phyloP scores from a whole-genome alignment of 2,329 filamentous ascomycete species.

The Calonectria montana region DNA sequence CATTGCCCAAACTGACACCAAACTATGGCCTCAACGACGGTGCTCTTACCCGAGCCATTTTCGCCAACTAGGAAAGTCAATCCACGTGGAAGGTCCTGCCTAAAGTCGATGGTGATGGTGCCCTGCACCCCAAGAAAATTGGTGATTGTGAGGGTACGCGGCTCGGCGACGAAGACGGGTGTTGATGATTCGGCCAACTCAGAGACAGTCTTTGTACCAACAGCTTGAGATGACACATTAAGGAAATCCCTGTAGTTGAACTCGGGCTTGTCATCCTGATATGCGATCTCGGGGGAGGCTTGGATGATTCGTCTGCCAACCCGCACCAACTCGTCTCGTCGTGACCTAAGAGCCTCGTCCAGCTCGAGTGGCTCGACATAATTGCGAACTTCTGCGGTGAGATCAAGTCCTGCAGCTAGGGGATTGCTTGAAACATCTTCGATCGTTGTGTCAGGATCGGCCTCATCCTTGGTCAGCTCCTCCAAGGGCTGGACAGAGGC shows the following conservation, averaged over 20 bases:
- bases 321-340: constrained; percentile 27
- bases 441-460: neutral
- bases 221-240: constrained; percentile 6
- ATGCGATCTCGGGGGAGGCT: neutral
- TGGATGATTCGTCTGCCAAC: constrained; percentile 35
- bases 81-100: constrained; percentile 24
- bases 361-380: constrained; percentile 27
- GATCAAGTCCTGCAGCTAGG: constrained; percentile 3
- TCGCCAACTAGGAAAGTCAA: constrained; percentile 31
- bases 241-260: constrained; percentile 28
- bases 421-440: neutral
- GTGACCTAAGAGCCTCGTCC: constrained; percentile 16
- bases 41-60: constrained; percentile 30
- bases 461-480: neutral
- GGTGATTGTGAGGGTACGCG: constrained; percentile 28
- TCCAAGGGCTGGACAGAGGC: constrained; percentile 19
- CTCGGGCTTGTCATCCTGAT: constrained; percentile 6
- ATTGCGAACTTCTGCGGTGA: constrained; percentile 20
- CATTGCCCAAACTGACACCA: constrained; percentile 26
- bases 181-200: constrained; percentile 10
- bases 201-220: constrained; percentile 11
- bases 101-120: constrained; percentile 28
- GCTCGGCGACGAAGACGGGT: constrained; percentile 32
- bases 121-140: constrained; percentile 39
- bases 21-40: neutral